Base-by-base conservation (phyloP, 192 early-diverging fungal genomes). In the Coemansia sp. region DNA sequence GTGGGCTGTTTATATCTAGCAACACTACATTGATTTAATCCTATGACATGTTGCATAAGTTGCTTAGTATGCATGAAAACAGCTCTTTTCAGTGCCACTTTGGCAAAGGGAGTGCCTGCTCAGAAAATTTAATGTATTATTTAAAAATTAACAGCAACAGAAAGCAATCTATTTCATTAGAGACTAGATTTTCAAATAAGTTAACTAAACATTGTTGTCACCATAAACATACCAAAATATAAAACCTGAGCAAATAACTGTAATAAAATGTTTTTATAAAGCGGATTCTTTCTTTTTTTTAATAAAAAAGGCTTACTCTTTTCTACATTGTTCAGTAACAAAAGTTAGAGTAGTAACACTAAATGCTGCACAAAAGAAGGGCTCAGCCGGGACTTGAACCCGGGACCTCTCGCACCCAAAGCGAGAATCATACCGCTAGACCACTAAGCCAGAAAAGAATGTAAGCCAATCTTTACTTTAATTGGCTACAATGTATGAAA, bases 351-450 rank as follows among this genome's bases (percentile, higher is more conserved):
- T 4, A 32, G 32, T 32, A 18, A 19, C 49, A 1, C 21, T 21
- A 21, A 21, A 21, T 21, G 21, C 1, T n/a, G n/a, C 21, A 37
- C 19, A 50, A 75, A 76, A 70, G 56, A 39, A 26, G 67, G 83
- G 83, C 77, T 79, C 68, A 65, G 77, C 70, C 83, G 83, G 77
- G 83, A 71, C 67, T 84, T 80, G 83, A 84, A 84, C 83, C 78
- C 83, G 83, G 75, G 83, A 81, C 79, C 83, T 77, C 83, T 63
- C 74, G 69, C 75, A 85, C 76, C 83, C 83, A 72, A 85, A 85
- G 75, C 72, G 71, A 63, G 79, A 76, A 85, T 85, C 79, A 74
- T 85, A 81, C 83, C 83, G 71, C 84, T 81, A 81, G 79, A 85
- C 76, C 76, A 77, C 73, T 61, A 42, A 72, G 65, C 71, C 70